Evolutionary conservation across 1,284 basidiomycete genomes (phyloP), one percentile per base, ranked within the genome.

Genomic region (Schizophyllum amplum): DNA sequence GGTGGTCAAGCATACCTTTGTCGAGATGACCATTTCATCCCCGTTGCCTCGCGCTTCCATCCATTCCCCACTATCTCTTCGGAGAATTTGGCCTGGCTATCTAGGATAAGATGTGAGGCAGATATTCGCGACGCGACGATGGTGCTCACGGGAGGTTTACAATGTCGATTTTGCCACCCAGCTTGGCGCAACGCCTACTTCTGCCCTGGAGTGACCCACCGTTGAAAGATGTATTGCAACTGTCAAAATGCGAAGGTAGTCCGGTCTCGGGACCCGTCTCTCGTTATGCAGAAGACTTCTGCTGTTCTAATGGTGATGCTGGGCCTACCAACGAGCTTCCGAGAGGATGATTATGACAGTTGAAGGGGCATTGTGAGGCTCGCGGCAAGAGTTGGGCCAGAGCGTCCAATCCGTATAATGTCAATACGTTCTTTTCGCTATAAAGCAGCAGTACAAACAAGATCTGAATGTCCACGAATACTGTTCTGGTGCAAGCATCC

Each of bases 11-110:
- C 11, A 23, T 4, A 72, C 73, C 65, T 78, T 79, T 48, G 77
- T 78, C 1, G 77, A 72, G 52, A 79, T 67, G 6, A 80, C 68
- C 24, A 80, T 68, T 57, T 77, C 71, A 61, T 80, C 76, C 20
- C 78, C 69, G 51, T 73, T 76, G 1, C 66, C 67, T 17, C 72
- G 70, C 6, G 64, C 58, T 58, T 75, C 70, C 57, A 71, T 71
- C 78, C 77, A 80, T 60, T 79, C 75, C 77, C 77, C 24, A 79
- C 68, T 63, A 75, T 71, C 51, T 62, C 55, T 58, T 79, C 77
- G 0, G 69, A 72, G 26, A 70, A 64, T 33, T 72, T 74, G 54
- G 75, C 67, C 55, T 76, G 74, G 60, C 72, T 71, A n/a, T 11
- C 21, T 26, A 2, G 5, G 11, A 24, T 4, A 25, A 20, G 7